These are phyloP conservation scores for Allium fistulosum DNA, from an alignment of 106 monocot species.

Conservation along the genomic window DNA sequence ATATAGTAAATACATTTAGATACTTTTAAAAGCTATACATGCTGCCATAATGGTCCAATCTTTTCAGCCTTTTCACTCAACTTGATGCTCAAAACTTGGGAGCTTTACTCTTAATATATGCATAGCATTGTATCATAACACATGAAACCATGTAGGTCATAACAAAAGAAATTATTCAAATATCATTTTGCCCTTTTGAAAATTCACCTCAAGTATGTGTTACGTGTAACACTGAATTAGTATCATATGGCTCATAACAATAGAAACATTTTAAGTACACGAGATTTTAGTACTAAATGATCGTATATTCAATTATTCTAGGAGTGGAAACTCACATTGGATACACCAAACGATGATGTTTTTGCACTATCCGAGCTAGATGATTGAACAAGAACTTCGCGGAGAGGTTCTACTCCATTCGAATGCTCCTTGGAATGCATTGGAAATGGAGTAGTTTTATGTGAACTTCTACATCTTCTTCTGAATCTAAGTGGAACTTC, in stretches of 20 bases:
- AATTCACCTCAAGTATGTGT: background rate
- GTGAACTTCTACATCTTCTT: background rate
- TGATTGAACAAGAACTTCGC: constrained; percentile 2
- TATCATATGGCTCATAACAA: background rate
- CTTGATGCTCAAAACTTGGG: too few relatives aligned
- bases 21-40: too few relatives aligned
- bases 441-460: background rate
- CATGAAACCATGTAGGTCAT: too few relatives aligned
- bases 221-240: background rate
- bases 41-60: too few relatives aligned
- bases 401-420: background rate
- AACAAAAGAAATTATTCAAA: too few relatives aligned
- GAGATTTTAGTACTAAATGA: background rate
- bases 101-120: too few relatives aligned
- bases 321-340: background rate
- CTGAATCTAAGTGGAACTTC: background rate
- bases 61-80: too few relatives aligned
- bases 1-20: too few relatives aligned
- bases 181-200: too few relatives aligned
- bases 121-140: too few relatives aligned
- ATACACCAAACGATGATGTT: background rate
- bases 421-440: background rate
- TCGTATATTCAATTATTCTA: background rate
- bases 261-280: background rate
- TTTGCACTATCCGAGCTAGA: background rate